Percentiles rank a stretch among this genome's conserved stretches.
Evolutionary conservation across 345 rosid species (phyloP).

Genomic region (Lumnitzera littorea): DNA sequence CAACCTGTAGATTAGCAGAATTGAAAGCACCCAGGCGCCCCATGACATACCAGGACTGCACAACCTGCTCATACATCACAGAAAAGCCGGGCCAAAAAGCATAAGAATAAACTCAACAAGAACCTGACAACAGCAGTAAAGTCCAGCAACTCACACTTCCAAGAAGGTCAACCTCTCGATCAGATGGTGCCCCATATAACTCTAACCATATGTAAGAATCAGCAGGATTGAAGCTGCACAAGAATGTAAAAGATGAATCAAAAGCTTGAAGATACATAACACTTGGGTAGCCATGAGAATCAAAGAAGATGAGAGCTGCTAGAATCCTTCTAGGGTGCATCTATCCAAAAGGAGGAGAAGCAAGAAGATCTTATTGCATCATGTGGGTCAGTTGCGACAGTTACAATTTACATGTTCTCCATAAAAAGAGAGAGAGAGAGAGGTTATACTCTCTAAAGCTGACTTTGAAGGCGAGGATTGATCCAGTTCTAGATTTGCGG

Average conservation of each 20-base stretch:
- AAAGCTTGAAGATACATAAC: neutral
- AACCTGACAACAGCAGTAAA: neutral
- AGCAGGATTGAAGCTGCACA: conserved; percentile 69
- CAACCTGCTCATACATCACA: conserved; percentile 36
- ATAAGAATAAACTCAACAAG: neutral
- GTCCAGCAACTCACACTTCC: conserved; percentile 52
- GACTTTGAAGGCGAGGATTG: conserved; percentile 83
- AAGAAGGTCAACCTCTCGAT: conserved; percentile 71
- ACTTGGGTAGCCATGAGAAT: neutral
- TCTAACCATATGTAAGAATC: conserved; percentile 90
- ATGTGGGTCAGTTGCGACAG: no score
- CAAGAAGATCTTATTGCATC: conserved; percentile 3
- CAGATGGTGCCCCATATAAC: conserved; percentile 75
- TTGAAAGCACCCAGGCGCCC: conserved; percentile 92
- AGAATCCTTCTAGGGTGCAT: no score
- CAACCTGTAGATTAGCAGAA: conserved; percentile 89
- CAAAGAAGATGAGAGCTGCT: neutral
- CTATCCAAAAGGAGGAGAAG: neutral
- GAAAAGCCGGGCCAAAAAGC: neutral
- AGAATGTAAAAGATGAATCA: neutral
- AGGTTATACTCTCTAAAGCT: conserved; percentile 74
- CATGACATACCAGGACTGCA: conserved; percentile 96
- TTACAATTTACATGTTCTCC: no score
- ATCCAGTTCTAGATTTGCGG: conserved; percentile 67
- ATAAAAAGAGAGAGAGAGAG: conserved; percentile 4